Percentiles rank a stretch among this genome's conserved stretches.
Conservation (phyloP, 805 yeast genomes). For the Diddensiella caesifluorescens region DNA sequence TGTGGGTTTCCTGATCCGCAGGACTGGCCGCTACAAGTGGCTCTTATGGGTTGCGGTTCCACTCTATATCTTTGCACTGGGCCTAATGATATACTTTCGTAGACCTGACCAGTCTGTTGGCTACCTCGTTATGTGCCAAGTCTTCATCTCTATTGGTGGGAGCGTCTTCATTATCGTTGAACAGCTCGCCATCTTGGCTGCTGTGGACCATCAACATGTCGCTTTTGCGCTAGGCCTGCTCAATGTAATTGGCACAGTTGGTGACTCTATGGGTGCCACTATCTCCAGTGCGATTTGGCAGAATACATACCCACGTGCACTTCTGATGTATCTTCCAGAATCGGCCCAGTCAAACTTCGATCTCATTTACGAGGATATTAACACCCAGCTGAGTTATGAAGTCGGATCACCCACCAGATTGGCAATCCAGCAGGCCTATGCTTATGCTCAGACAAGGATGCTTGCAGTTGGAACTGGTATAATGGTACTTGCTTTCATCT, state of each 20-base stretch:
- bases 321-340: constrained; percentile 29
- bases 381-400: constrained; percentile 11
- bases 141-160: constrained; percentile 58
- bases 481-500: constrained; percentile 7
- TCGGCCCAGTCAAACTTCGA: constrained; percentile 9
- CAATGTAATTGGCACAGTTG: constrained; percentile 48
- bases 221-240: constrained; percentile 48
- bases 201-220: constrained; percentile 51
- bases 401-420: constrained; percentile 13
- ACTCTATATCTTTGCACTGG: constrained; percentile 53
- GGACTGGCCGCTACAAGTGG: constrained; percentile 42
- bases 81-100: constrained; percentile 48
- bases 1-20: constrained; percentile 46
- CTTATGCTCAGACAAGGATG: constrained; percentile 17
- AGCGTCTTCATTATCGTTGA: constrained; percentile 55
- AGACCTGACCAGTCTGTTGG: constrained; percentile 40
- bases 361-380: constrained; percentile 16
- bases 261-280: constrained; percentile 53
- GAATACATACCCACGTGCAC: constrained; percentile 27
- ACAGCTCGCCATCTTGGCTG: constrained; percentile 49
- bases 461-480: constrained; percentile 11
- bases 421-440: constrained; percentile 1
- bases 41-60: constrained; percentile 45
- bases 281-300: constrained; percentile 63
- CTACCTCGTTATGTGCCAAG: constrained; percentile 57